phyloP scores from a whole-genome alignment of 257 asterid species.

The Solanum dulcamara region DNA sequence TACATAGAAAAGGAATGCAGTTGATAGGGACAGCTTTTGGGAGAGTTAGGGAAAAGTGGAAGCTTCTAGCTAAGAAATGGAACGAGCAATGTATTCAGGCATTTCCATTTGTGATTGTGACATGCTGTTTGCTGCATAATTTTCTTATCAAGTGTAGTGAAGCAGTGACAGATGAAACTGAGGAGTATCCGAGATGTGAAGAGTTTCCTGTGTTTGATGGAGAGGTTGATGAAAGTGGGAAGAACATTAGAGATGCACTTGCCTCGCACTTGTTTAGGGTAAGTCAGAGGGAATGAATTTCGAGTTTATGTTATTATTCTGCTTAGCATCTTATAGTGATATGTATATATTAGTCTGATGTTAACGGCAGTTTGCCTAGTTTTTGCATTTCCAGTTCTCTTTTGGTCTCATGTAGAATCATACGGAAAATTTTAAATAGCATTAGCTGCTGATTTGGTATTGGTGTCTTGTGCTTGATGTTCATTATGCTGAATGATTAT shows the following conservation, averaged over 20 bases:
- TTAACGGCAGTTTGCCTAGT: neutral
- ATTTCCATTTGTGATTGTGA: conserved; percentile 60
- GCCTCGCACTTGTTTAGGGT: conserved; percentile 62
- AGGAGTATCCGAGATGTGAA: conserved; percentile 14
- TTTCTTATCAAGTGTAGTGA: conserved; percentile 91
- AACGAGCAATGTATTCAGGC: conserved; percentile 61
- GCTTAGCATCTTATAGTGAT: neutral
- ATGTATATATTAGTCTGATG: neutral
- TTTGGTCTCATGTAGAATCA: neutral
- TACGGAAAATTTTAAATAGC: neutral
- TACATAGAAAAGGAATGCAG: conserved; percentile 49
- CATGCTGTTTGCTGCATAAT: conserved; percentile 87
- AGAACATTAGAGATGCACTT: conserved; percentile 56
- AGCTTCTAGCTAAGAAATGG: conserved; percentile 66
- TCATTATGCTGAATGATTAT: neutral
- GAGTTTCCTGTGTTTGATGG: conserved; percentile 43
- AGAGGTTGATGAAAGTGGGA: conserved; percentile 49
- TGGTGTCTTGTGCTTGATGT: neutral
- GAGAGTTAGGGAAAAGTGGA: conserved; percentile 59
- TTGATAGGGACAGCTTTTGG: conserved; percentile 52
- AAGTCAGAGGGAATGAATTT: conserved; percentile 35
- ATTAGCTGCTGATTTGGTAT: neutral
- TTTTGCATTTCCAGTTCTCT: neutral
- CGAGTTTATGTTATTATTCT: neutral
- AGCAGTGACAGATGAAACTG: conserved; percentile 31